Evolutionary conservation across 1,139 yeast species (phyloP).

Genomic region (Kurtzmaniella quercitrusa): DNA sequence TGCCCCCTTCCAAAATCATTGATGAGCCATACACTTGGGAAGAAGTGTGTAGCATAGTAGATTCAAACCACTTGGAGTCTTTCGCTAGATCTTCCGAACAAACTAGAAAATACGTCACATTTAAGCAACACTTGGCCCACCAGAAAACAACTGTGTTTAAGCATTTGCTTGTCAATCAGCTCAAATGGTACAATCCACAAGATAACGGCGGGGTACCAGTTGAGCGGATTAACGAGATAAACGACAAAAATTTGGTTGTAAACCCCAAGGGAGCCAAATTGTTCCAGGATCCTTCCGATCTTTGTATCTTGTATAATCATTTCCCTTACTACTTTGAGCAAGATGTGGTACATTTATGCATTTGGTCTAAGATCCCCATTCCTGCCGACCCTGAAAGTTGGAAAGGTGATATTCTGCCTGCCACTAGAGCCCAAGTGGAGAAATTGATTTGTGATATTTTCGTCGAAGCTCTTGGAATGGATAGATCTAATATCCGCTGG

Average conservation of each 20-base stretch:
- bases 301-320: slow-evolving; percentile 35
- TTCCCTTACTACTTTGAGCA: slow-evolving; percentile 40
- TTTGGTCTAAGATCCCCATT: slow-evolving; percentile 38
- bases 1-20: slow-evolving; percentile 41
- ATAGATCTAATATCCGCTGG: slow-evolving; percentile 44
- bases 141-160: slow-evolving; percentile 28
- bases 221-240: slow-evolving; percentile 14
- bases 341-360: slow-evolving; percentile 36
- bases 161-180: slow-evolving; percentile 31
- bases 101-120: slow-evolving; percentile 29
- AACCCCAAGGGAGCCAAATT: slow-evolving; percentile 16
- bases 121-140: slow-evolving; percentile 28
- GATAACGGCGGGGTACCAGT: slow-evolving; percentile 12
- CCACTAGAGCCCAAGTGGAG: slow-evolving; percentile 33
- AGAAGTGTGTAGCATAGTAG: slow-evolving; percentile 28
- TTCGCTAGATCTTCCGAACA: slow-evolving; percentile 36
- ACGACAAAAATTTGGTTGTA: slow-evolving; percentile 19
- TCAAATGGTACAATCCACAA: slow-evolving; percentile 28
- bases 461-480: slow-evolving; percentile 32
- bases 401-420: slow-evolving; percentile 42
- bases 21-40: slow-evolving; percentile 31
- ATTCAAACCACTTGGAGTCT: slow-evolving; percentile 30
- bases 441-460: slow-evolving; percentile 43
- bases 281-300: slow-evolving; percentile 19
- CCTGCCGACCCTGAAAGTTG: slow-evolving; percentile 28